Evolutionary conservation across 805 yeast species (phyloP).

Genomic region (Soucietia sequanensis): DNA sequence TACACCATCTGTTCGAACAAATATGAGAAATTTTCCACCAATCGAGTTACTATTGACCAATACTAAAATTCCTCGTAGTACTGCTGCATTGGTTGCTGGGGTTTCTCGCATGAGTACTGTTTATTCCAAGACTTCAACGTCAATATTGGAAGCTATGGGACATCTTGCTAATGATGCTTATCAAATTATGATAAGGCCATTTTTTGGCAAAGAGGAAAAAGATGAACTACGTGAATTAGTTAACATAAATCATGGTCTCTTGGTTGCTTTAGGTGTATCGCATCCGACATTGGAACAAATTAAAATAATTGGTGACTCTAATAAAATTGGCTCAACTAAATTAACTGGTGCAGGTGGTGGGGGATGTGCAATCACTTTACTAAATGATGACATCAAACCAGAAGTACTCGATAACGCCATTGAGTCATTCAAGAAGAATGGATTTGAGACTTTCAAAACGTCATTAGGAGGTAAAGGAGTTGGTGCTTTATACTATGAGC

Average conservation of each 20-base stretch:
- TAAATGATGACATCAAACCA: conserved; percentile 45
- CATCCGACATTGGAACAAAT: conserved; percentile 88
- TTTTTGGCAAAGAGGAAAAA: conserved; percentile 40
- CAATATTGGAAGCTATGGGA: conserved; percentile 76
- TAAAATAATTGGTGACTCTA: conserved; percentile 60
- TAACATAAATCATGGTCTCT: conserved; percentile 81
- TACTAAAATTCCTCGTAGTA: conserved; percentile 82
- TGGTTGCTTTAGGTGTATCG: conserved; percentile 84
- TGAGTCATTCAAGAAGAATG: conserved; percentile 38
- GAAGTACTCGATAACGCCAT: conserved; percentile 35
- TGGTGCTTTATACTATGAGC: conserved; percentile 42
- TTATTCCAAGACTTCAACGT: conserved; percentile 53
- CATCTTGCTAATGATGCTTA: conserved; percentile 72
- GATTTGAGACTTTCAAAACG: conserved; percentile 76
- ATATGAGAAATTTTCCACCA: conserved; percentile 72
- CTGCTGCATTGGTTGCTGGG: conserved; percentile 76
- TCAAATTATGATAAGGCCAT: conserved; percentile 54
- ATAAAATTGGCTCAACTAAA: conserved; percentile 80
- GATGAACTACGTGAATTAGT: conserved; percentile 56
- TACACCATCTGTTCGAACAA: conserved; percentile 58
- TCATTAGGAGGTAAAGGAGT: conserved; percentile 89
- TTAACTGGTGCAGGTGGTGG: conserved; percentile 99
- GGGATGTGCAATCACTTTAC: conserved; percentile 91
- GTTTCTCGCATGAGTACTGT: conserved; percentile 58
- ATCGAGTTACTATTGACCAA: conserved; percentile 75